phyloP scores from a whole-genome alignment of 768 basidiomycete species.

The Saitozyma podzolica region DNA sequence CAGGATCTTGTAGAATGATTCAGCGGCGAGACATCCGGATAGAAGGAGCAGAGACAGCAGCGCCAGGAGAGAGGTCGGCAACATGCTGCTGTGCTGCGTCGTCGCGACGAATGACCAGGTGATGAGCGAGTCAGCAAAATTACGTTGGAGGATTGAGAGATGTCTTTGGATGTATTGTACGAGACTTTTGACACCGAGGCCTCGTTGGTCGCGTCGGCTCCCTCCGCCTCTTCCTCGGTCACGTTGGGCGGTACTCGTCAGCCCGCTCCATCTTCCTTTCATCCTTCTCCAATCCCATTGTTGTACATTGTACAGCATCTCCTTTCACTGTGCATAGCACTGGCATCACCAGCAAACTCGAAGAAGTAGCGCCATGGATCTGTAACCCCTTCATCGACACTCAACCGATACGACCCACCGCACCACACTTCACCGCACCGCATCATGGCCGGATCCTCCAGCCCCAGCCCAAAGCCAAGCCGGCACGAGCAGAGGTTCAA shows the following conservation, averaged over 20 bases:
- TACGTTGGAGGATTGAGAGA: background rate
- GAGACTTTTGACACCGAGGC: background rate
- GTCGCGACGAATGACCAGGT: background rate
- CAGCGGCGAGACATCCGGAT: constrained; percentile 39
- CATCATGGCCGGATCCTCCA: background rate
- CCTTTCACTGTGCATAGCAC: background rate
- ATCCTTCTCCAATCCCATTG: too few relatives aligned
- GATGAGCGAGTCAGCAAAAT: background rate
- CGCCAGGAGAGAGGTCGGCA: constrained; percentile 28
- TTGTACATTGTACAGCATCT: background rate
- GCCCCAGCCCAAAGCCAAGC: background rate
- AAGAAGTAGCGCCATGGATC: background rate
- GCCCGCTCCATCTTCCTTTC: too few relatives aligned
- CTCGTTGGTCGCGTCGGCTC: background rate
- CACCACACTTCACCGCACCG: background rate
- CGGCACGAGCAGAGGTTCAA: background rate
- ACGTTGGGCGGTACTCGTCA: background rate
- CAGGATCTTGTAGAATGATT: constrained; percentile 66
- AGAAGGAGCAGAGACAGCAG: constrained; percentile 31
- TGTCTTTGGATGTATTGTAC: background rate
- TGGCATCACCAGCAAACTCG: background rate
- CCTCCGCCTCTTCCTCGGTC: background rate
- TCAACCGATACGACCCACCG: background rate
- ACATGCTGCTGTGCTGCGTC: constrained; percentile 19
- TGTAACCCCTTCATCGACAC: too few relatives aligned